Base-by-base conservation (phyloP, 1,284 basidiomycete species). In the Chalciporus sp. region DNA sequence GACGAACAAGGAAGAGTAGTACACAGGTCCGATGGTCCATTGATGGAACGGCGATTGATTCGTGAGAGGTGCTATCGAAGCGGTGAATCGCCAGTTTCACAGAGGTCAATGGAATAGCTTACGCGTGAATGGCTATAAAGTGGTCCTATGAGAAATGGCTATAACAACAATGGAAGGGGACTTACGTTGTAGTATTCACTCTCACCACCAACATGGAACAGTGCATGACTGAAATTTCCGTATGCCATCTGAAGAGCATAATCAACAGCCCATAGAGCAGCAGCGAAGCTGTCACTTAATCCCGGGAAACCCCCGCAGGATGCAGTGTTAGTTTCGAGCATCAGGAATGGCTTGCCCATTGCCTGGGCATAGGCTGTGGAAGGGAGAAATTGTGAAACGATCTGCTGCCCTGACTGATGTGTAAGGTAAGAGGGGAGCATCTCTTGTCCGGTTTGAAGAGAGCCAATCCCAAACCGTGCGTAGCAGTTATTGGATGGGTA, bases 271-370 rank as follows among this genome's bases (percentile, higher is more conserved):
- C 91, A 92, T 20, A 92, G 74, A 3, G 88, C 81, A 0, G 84
- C 83, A 3, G 82, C 86, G 62, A 89, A 92, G 20, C 78, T 81
- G 64, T 93, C 84, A 52, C 82, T 85, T 19, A 92, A 74, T 0
- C 90, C 90, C 1, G 81, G 72, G 66, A 93, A 91, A 9, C 92
- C 92, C 67, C 89, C 88, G 71, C 90, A 93, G 31, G 86, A 86
- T 0, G 88, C 91, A 0, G 88, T 86, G 71, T 93, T 93, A 10
- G 86, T 91, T 71, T 92, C 90, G 58, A 90, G 83, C 86, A 92
- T 88, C 42, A 88, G 56, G 51, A 88, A 71, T 2, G 79, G 78
- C 62, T 87, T 88, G 27, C 70, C 70, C 11, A 67, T 66, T 1
- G 53, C 58, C 55, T 79, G 76, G 1, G 84, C 83, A 40, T 77